Evolutionary conservation across 169 alveolate species (phyloP).

Genomic region (Sarcocystis neurona): DNA sequence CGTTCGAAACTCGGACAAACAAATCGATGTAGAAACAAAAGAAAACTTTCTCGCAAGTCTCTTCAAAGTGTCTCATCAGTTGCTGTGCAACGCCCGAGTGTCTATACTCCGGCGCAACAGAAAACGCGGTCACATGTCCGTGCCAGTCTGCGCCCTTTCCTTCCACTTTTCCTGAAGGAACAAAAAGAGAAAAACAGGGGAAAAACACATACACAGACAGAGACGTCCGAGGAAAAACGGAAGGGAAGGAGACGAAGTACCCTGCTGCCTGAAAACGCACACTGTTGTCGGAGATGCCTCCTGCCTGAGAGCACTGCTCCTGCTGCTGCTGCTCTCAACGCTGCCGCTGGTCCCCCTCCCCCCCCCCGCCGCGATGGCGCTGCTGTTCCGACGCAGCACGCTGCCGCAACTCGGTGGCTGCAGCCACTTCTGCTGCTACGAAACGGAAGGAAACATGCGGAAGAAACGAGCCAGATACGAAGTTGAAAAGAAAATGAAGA

Average conservation of each 20-base stretch:
- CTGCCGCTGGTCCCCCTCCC: no score
- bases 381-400: no score
- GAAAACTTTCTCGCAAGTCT: conserved; percentile 81
- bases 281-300: background rate
- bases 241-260: background rate
- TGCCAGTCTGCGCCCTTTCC: conserved; percentile 92
- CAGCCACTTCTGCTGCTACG: no score
- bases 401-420: no score
- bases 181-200: background rate
- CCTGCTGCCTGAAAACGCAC: background rate
- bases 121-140: conserved; percentile 95
- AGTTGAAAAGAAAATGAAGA: no score
- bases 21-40: conserved; percentile 92
- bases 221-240: background rate
- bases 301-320: background rate
- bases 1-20: conserved; percentile 92
- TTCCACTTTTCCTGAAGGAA: conserved; percentile 78
- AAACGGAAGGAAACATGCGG: no score
- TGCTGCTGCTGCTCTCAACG: background rate
- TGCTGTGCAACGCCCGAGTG: conserved; percentile 90
- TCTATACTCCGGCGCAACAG: conserved; percentile 93
- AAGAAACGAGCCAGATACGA: no score
- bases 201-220: conserved; percentile 3
- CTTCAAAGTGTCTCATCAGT: conserved; percentile 90
- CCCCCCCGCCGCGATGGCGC: no score